Evolutionary conservation across 306 rosid genomes (phyloP).

Genomic region (Pyrus bretschneideri): DNA sequence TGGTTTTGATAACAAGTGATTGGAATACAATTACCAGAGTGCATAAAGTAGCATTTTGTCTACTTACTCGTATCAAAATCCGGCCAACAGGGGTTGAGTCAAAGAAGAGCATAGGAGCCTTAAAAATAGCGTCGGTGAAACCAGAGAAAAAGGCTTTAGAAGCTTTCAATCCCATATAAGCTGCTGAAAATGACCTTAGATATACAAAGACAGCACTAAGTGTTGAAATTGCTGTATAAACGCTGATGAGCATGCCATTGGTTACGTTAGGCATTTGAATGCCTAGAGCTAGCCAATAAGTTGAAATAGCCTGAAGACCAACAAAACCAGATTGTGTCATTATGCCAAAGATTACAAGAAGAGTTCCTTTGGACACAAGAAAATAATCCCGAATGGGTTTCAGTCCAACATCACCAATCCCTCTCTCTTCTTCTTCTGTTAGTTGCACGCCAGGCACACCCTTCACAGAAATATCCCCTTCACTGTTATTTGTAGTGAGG

Average conservation of each 20-base stretch:
- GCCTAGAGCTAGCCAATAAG: slow-evolving; percentile 69
- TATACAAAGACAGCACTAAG: slow-evolving; percentile 35
- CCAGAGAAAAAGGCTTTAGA: slow-evolving; percentile 55
- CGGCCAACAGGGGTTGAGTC: slow-evolving; percentile 78
- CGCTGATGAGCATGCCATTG: slow-evolving; percentile 34
- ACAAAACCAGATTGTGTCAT: slow-evolving; percentile 30
- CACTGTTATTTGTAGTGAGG: slow-evolving; percentile 21
- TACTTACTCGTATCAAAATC: slow-evolving; percentile 69
- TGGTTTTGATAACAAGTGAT: neutral
- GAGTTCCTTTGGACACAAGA: slow-evolving; percentile 28
- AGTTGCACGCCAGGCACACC: slow-evolving; percentile 38
- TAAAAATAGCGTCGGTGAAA: slow-evolving; percentile 55
- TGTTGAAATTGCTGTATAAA: slow-evolving; percentile 50
- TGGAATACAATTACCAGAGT: neutral
- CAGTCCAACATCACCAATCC: slow-evolving; percentile 65
- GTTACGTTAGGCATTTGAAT: slow-evolving; percentile 43
- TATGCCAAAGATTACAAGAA: slow-evolving; percentile 21
- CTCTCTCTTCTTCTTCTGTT: slow-evolving; percentile 68
- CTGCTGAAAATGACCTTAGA: slow-evolving; percentile 29
- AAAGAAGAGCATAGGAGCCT: slow-evolving; percentile 84
- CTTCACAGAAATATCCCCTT: slow-evolving; percentile 26
- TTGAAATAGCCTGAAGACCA: slow-evolving; percentile 43
- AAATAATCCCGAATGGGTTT: slow-evolving; percentile 62
- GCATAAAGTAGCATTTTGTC: neutral
- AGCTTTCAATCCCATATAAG: slow-evolving; percentile 65